These are phyloP conservation scores for Candida vartiovaarae DNA, from an alignment of 805 yeast species.

Conservation along the genomic window DNA sequence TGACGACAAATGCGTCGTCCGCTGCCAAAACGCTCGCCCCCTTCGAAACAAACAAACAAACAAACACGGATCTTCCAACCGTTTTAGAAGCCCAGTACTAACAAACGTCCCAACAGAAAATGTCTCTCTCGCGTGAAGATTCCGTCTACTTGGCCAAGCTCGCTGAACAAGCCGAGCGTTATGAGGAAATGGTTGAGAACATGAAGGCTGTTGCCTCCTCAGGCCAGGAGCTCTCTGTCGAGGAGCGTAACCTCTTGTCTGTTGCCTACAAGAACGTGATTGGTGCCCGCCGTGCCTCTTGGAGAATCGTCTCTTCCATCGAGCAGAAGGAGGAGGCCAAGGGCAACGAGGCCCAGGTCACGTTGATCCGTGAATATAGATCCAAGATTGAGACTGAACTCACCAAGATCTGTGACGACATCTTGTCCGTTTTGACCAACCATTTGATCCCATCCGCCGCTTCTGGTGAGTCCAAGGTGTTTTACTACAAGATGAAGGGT, in stretches of 20 bases:
- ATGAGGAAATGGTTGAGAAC: slow-evolving; percentile 98
- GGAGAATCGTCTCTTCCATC: slow-evolving; percentile 97
- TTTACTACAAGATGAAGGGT: slow-evolving; percentile 99
- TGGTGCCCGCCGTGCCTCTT: slow-evolving; percentile 98
- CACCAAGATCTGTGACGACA: slow-evolving; percentile 90
- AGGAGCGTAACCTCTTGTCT: slow-evolving; percentile 93
- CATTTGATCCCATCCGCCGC: slow-evolving; percentile 92
- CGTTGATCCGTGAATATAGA: slow-evolving; percentile 89
- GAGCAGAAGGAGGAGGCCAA: slow-evolving; percentile 98
- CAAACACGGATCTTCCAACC: too few species aligned
- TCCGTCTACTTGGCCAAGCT: slow-evolving; percentile 96
- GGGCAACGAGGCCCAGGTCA: slow-evolving; percentile 87
- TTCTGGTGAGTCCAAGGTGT: slow-evolving; percentile 96
- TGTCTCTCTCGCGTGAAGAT: slow-evolving; percentile 92
- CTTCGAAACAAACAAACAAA: too few species aligned
- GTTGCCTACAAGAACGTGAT: slow-evolving; percentile 98
- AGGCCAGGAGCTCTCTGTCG: slow-evolving; percentile 92
- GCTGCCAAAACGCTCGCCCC: too few species aligned
- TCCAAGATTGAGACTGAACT: slow-evolving; percentile 90
- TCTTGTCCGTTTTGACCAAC: slow-evolving; percentile 76
- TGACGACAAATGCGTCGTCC: too few species aligned
- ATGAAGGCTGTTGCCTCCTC: slow-evolving; percentile 97
- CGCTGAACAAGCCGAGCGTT: slow-evolving; percentile 99
- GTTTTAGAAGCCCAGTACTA: too few species aligned
- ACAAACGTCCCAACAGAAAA: slow-evolving; percentile 15